These are phyloP conservation scores for Chamaecyparis obtusa DNA, from an alignment of 75 land plant genomes.

Conservation along the genomic window DNA sequence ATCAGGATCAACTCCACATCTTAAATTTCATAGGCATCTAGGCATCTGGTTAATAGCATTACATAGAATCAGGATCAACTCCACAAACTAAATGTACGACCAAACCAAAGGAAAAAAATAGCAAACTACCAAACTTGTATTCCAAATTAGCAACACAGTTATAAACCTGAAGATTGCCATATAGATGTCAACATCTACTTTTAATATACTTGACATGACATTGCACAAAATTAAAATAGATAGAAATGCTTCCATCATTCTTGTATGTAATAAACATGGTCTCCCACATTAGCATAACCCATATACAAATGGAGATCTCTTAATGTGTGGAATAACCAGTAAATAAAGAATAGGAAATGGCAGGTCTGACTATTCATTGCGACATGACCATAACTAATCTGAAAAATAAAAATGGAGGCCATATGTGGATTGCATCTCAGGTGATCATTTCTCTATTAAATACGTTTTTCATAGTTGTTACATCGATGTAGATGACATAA, in stretches of 20 bases:
- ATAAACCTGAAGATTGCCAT: neutral
- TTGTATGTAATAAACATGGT: neutral
- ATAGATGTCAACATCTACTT: neutral
- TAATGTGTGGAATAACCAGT: neutral
- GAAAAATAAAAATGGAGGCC: neutral
- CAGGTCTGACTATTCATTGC: neutral
- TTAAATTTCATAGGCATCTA: neutral
- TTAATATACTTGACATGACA: neutral
- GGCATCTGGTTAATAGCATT: neutral
- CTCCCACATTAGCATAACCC: neutral
- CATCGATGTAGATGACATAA: neutral
- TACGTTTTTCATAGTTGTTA: neutral
- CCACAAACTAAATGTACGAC: too few relatives aligned
- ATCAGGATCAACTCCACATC: neutral
- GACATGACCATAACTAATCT: neutral
- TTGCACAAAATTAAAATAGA: neutral
- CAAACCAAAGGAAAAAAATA: too few relatives aligned
- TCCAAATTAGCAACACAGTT: too few relatives aligned
- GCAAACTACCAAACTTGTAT: too few relatives aligned
- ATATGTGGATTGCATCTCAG: neutral
- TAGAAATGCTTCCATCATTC: neutral
- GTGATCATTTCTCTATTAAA: neutral
- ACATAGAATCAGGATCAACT: too few relatives aligned
- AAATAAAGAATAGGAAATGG: neutral
- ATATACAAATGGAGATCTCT: neutral